Percentiles rank a stretch among this genome's conserved stretches.
Evolutionary conservation across 1,284 basidiomycete genomes (phyloP).

Genomic region (Cryptococcus floricola): DNA sequence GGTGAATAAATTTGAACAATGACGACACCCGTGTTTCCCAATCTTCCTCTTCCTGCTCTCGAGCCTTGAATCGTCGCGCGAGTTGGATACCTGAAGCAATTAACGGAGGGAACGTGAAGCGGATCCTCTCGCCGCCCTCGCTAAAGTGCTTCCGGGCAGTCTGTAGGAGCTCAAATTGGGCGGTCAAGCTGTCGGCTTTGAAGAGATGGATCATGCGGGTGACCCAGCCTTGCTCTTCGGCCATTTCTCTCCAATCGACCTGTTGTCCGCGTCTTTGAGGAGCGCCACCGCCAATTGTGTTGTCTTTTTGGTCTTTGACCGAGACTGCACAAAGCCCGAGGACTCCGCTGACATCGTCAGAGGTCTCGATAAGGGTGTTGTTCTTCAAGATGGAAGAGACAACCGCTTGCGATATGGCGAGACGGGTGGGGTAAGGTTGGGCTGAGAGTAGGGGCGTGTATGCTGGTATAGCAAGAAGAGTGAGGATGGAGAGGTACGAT

Average conservation of each 20-base stretch:
- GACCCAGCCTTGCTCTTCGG: conserved; percentile 95
- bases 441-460: conserved; percentile 75
- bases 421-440: conserved; percentile 82
- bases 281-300: conserved; percentile 52
- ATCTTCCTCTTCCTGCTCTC: conserved; percentile 62
- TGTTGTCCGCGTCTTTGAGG: conserved; percentile 53
- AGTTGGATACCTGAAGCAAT: conserved; percentile 87
- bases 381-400: conserved; percentile 90
- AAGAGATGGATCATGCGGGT: conserved; percentile 94
- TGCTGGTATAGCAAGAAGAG: conserved; percentile 82
- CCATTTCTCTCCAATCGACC: conserved; percentile 80
- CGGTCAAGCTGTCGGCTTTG: conserved; percentile 71
- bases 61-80: conserved; percentile 77
- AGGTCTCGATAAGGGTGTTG: conserved; percentile 83
- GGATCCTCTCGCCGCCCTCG: conserved; percentile 86
- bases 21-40: conserved; percentile 76
- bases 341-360: conserved; percentile 86
- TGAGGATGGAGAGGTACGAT: conserved; percentile 88
- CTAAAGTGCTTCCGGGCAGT: conserved; percentile 80
- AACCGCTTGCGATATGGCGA: conserved; percentile 84
- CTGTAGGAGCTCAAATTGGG: conserved; percentile 88
- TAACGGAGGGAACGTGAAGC: conserved; percentile 88
- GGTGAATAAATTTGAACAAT: conserved; percentile 87
- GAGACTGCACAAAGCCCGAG: conserved; percentile 85
- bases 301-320: conserved; percentile 80